A percentile compares a stretch with the other conserved stretches of the same genome.
phyloP scores from a whole-genome alignment of 768 basidiomycete species.

The Termitomyces sp. region DNA sequence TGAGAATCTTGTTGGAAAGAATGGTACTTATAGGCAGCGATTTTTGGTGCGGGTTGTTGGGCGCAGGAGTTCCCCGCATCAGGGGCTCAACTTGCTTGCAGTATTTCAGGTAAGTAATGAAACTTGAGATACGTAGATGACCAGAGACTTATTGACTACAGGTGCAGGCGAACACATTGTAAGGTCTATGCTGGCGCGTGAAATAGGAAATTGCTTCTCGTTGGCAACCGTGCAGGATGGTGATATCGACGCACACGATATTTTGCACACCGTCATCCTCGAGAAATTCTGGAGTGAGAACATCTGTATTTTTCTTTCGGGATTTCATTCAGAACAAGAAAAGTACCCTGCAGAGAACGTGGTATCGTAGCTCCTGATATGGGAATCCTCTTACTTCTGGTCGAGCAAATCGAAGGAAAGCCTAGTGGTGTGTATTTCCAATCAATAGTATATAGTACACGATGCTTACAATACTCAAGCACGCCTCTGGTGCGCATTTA shows the following conservation, averaged over 20 bases:
- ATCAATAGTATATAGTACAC: conserved; percentile 1
- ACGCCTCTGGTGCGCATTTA: conserved; percentile 81
- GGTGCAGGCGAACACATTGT: conserved; percentile 73
- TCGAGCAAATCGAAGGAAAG: conserved; percentile 27
- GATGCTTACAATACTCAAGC: conserved; percentile 28
- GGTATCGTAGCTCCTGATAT: conserved; percentile 46
- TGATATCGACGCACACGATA: conserved; percentile 50
- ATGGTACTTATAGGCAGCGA: conserved; percentile 45
- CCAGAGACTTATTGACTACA: conserved; percentile 14
- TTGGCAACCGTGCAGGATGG: conserved; percentile 8
- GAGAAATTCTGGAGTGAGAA: conserved; percentile 49
- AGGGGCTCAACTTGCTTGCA: conserved; percentile 50
- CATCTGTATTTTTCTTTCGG: background rate
- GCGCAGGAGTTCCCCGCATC: conserved; percentile 31
- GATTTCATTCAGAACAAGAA: conserved; percentile 2
- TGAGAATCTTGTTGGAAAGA: background rate
- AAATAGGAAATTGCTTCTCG: conserved; percentile 41
- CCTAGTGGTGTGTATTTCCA: conserved; percentile 11
- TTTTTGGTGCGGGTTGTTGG: conserved; percentile 77
- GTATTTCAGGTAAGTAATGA: conserved; percentile 50
- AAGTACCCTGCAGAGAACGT: conserved; percentile 30
- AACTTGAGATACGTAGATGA: background rate
- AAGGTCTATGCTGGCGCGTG: conserved; percentile 47
- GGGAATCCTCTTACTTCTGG: conserved; percentile 56
- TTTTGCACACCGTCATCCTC: conserved; percentile 39